Percentiles rank a stretch among this genome's conserved stretches.
These are phyloP conservation scores for Pichia manshurica DNA, from an alignment of 805 yeast genomes.

Conservation along the genomic window DNA sequence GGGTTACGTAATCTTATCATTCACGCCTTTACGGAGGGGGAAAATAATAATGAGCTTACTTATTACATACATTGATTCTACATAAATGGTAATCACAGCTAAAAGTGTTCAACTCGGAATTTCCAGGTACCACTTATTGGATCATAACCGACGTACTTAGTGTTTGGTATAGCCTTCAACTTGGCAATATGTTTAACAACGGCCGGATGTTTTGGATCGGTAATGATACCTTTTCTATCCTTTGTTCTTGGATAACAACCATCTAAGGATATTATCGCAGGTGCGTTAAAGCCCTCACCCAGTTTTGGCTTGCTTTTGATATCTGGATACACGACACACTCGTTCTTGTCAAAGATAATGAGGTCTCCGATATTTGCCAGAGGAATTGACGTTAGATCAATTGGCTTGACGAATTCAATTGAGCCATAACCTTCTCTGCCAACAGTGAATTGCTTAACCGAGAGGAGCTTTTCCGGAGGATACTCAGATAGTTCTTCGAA, in stretches of 20 bases:
- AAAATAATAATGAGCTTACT: no score
- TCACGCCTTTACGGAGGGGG: no score
- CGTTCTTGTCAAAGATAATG: slow-evolving; percentile 53
- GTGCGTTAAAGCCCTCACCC: slow-evolving; percentile 82
- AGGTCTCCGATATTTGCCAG: slow-evolving; percentile 62
- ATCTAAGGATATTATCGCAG: slow-evolving; percentile 66
- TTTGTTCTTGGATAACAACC: slow-evolving; percentile 77
- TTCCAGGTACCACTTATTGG: slow-evolving; percentile 69
- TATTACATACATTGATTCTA: not conserved
- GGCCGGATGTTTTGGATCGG: slow-evolving; percentile 69
- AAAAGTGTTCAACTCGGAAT: slow-evolving; percentile 45
- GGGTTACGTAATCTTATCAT: no score
- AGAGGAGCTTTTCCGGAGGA: slow-evolving; percentile 58
- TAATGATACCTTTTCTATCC: slow-evolving; percentile 65
- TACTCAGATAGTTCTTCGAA: slow-evolving; percentile 52
- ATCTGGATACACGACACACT: slow-evolving; percentile 70
- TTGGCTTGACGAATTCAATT: slow-evolving; percentile 72
- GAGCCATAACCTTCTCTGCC: slow-evolving; percentile 79
- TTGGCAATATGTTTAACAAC: slow-evolving; percentile 64
- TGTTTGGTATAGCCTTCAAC: slow-evolving; percentile 52
- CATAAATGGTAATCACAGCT: not conserved
- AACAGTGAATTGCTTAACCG: slow-evolving; percentile 59
- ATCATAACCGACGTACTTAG: slow-evolving; percentile 71
- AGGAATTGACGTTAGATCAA: slow-evolving; percentile 69
- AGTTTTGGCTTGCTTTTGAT: slow-evolving; percentile 48